These are phyloP conservation scores for Infundibulicybe gibba DNA, from an alignment of 768 basidiomycete genomes.

Conservation along the genomic window DNA sequence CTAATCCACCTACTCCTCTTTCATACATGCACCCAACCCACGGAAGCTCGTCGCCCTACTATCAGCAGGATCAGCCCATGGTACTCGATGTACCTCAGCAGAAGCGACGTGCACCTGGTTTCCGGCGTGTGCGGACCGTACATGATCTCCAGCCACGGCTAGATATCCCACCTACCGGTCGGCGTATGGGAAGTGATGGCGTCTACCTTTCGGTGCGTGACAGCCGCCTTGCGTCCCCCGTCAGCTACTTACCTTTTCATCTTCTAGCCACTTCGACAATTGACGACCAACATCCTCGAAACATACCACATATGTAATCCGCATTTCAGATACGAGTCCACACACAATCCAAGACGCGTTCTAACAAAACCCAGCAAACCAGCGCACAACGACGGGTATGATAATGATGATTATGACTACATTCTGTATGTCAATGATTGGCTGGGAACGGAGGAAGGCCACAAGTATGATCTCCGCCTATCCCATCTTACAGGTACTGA, in stretches of 20 bases:
- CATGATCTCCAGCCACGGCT: slow-evolving; percentile 78
- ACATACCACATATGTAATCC: slow-evolving; percentile 96
- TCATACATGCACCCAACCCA: slow-evolving; percentile 57
- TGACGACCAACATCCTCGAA: slow-evolving; percentile 85
- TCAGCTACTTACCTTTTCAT: slow-evolving; percentile 8
- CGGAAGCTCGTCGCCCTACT: slow-evolving; percentile 50
- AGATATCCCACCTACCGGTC: slow-evolving; percentile 56
- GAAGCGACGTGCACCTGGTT: slow-evolving; percentile 70
- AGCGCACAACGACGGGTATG: slow-evolving; percentile 92
- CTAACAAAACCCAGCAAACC: slow-evolving; percentile 98
- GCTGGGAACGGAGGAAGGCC: slow-evolving; percentile 89
- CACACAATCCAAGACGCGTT: slow-evolving; percentile 93
- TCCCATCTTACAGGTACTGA: slow-evolving; percentile 1
- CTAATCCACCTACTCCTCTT: slow-evolving; percentile 71
- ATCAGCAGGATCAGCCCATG: slow-evolving; percentile 68
- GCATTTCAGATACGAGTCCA: slow-evolving; percentile 89
- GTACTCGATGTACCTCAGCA: slow-evolving; percentile 59
- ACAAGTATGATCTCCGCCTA: slow-evolving; percentile 65
- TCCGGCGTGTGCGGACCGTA: slow-evolving; percentile 72
- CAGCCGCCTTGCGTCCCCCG: slow-evolving; percentile 2
- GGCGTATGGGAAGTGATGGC: slow-evolving; percentile 77
- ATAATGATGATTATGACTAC: slow-evolving; percentile 99
- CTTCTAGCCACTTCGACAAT: slow-evolving; percentile 50
- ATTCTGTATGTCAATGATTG: slow-evolving; percentile 99
- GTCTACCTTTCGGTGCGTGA: slow-evolving; percentile 75